Conservation (phyloP, 2,329 filamentous ascomycete genomes). For the Elsinoe fawcettii region DNA sequence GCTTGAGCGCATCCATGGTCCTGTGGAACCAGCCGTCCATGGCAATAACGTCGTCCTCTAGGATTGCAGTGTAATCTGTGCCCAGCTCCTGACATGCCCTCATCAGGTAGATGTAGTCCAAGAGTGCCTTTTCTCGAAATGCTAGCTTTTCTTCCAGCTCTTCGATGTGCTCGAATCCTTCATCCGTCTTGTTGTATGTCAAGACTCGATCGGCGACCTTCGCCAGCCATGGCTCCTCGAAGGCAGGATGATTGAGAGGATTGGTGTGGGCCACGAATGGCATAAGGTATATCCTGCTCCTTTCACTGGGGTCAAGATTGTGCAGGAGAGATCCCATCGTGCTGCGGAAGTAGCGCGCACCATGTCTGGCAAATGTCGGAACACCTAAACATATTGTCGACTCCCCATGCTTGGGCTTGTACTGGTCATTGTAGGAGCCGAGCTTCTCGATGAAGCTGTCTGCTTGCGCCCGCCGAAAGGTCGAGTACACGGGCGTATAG, state of each 20-base stretch:
- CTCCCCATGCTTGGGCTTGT: conserved; percentile 20
- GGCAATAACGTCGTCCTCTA: conserved; percentile 43
- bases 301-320: conserved; percentile 35
- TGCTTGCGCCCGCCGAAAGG: conserved; percentile 27
- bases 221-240: conserved; percentile 35
- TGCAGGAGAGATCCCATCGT: conserved; percentile 39
- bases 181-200: conserved; percentile 32
- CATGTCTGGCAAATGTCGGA: conserved; percentile 35
- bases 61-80: conserved; percentile 36
- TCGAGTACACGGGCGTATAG: conserved; percentile 29
- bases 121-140: conserved; percentile 36
- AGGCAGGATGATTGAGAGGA: conserved; percentile 35
- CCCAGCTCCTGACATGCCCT: conserved; percentile 33
- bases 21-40: conserved; percentile 42
- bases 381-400: conserved; percentile 38
- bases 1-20: conserved; percentile 31
- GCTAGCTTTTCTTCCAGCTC: conserved; percentile 28
- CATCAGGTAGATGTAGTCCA: conserved; percentile 39
- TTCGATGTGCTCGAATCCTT: conserved; percentile 30
- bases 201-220: conserved; percentile 36
- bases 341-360: conserved; percentile 35
- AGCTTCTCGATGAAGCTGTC: conserved; percentile 22
- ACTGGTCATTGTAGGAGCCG: conserved; percentile 15
- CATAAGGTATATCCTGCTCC: conserved; percentile 35
- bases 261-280: conserved; percentile 40